Evolutionary conservation across 2,329 filamentous ascomycete species (phyloP), one percentile per base, ranked within the genome.

Genomic region (Aspergillus fijiensis): DNA sequence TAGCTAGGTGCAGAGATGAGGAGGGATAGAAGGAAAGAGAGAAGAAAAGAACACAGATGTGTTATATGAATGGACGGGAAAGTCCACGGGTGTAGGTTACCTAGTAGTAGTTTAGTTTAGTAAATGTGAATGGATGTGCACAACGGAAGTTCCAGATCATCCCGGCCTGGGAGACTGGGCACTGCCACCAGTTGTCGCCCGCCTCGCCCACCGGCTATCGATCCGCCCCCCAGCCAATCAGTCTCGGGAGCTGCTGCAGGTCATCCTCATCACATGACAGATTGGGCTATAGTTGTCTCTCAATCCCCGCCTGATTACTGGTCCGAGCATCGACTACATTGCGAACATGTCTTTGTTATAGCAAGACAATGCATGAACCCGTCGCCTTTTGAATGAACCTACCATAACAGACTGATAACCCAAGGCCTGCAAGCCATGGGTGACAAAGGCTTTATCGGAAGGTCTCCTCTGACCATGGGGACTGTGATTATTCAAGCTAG

Each of bases 151-250:
- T 33, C 47, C 53, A 55, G 42, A 48, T 42, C 48, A 45, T 55
- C 23, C 23, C 23, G 23, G 23, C 23, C 23, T 23, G 4, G 4
- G 23, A 23, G 4, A 23, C 42, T 29, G 27, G 27, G 27, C 27
- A 27, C 25, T 42, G n/a, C 16, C 39, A 42, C 14, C 52, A 55
- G 53, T 47, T 33, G 53, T 47, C 48, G 27, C 47, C 48, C 42
- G 42, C 53, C 33, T 47, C 48, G 27, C 47, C 48, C 42, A 27
- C 53, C 33, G 53, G 53, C 55, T 60, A 58, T 61, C 39, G 5
- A 45, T 19, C 12, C 14, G 57, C 61, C 61, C 64, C 61, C 60
- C 64, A 63, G 61, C 64, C 64, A 66, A 66, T 66, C 54, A 51
- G 29, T 49, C 59, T 39, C 51, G 45, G 58, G 45, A 39, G 49